phyloP scores from a whole-genome alignment of 148 eudicot species.

The Diospyros lotus region DNA sequence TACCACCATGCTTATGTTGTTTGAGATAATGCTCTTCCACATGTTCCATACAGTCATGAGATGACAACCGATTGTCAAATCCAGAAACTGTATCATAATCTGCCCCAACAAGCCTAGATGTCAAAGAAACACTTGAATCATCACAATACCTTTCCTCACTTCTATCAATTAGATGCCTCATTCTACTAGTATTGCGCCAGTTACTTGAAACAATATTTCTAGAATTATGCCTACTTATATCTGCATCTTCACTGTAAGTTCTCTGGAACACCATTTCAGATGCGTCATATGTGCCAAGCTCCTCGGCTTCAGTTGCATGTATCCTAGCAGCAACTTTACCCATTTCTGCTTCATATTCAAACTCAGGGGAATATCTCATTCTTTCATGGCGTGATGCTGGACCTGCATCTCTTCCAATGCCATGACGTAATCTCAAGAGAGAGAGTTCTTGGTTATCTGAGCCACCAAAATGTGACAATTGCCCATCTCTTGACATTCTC shows the following conservation, averaged over 20 bases:
- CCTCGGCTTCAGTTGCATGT: conserved; percentile 12
- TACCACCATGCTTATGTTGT: conserved; percentile 23
- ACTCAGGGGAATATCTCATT: conserved; percentile 22
- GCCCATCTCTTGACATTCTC: conserved; percentile 21
- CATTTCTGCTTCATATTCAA: conserved; percentile 18
- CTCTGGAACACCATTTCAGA: conserved; percentile 17
- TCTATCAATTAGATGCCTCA: conserved; percentile 15
- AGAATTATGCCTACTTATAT: not conserved
- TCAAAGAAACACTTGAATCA: conserved; percentile 17
- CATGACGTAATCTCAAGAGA: conserved; percentile 21
- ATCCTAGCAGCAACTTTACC: conserved; percentile 14
- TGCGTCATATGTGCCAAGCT: conserved; percentile 14
- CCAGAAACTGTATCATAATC: conserved; percentile 18
- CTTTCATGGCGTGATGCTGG: conserved; percentile 26
- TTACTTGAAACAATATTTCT: not conserved
- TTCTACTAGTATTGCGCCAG: conserved; percentile 3
- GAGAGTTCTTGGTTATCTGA: conserved; percentile 21
- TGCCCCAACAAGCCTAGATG: conserved; percentile 20
- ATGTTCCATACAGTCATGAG: conserved; percentile 18
- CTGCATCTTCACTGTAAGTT: conserved; percentile 6
- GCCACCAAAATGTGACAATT: conserved; percentile 19
- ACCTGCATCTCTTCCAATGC: conserved; percentile 25
- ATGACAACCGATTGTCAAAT: conserved; percentile 17
- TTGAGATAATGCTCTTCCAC: conserved; percentile 16
- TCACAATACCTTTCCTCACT: conserved; percentile 26